These are phyloP conservation scores for Coelastrella sp. DNA, from an alignment of 139 green algal species.

Conservation along the genomic window DNA sequence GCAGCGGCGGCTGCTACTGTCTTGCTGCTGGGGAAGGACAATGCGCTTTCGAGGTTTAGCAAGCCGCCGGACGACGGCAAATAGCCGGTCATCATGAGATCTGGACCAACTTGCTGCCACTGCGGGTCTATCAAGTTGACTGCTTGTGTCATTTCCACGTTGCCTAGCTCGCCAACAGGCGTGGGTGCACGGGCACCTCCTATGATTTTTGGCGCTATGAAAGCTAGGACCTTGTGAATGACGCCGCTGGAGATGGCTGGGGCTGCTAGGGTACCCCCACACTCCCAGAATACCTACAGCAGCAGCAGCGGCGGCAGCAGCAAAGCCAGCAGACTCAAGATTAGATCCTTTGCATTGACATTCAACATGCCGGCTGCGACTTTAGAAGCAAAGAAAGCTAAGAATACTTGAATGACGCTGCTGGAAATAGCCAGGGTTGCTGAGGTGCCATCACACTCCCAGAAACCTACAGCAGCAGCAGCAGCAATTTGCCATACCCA, in stretches of 20 bases:
- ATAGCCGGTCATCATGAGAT: conserved; percentile 93
- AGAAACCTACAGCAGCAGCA: conserved; percentile 77
- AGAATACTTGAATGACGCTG: conserved; percentile 92
- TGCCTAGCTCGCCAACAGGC: conserved; percentile 96
- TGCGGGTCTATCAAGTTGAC: conserved; percentile 77
- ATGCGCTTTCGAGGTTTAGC: conserved; percentile 49
- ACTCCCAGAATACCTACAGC: conserved; percentile 95
- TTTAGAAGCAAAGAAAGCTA: conserved; percentile 97
- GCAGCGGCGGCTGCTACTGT: background rate
- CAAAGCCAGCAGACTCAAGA: too few relatives aligned
- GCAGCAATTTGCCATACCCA: too few relatives aligned
- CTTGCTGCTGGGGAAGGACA: conserved; percentile 26
- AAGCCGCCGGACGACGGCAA: conserved; percentile 83
- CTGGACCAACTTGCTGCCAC: conserved; percentile 81
- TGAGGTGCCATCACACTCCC: conserved; percentile 97
- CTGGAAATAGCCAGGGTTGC: conserved; percentile 92
- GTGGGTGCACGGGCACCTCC: conserved; percentile 86
- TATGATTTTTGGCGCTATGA: conserved; percentile 96
- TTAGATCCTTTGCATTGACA: too few relatives aligned
- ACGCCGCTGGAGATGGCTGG: conserved; percentile 88
- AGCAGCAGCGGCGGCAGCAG: too few relatives aligned
- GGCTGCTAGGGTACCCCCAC: conserved; percentile 95
- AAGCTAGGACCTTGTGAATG: conserved; percentile 97
- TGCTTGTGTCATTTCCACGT: conserved; percentile 96
- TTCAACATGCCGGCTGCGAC: conserved; percentile 75